Evolutionary conservation across 73 alveolate genomes (phyloP).

Genomic region (Blepharisma japonicum): DNA sequence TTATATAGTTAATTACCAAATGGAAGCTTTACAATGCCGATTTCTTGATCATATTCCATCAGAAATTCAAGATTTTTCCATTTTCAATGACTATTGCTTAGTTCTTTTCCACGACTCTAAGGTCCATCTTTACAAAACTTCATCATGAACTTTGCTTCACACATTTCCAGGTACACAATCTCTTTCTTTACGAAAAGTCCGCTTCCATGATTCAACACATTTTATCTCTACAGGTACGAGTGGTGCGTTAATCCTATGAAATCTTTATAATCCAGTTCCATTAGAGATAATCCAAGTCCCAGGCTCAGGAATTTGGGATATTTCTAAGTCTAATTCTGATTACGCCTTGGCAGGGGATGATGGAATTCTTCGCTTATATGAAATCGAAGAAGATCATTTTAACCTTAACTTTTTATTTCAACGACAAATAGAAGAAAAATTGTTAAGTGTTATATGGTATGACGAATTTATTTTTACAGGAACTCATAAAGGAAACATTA

Average conservation of each 20-base stretch:
- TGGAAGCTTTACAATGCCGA: slow-evolving; percentile 16
- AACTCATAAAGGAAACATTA: background rate
- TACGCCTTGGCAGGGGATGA: slow-evolving; percentile 4
- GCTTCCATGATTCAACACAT: background rate
- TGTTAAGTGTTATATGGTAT: background rate
- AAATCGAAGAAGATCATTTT: background rate
- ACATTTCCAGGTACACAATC: background rate
- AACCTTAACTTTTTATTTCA: background rate
- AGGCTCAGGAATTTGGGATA: slow-evolving; percentile 22
- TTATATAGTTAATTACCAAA: background rate
- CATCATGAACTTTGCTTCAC: background rate
- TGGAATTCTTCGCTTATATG: slow-evolving; percentile 8
- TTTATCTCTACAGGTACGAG: background rate
- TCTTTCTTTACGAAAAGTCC: background rate
- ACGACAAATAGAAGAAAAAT: background rate
- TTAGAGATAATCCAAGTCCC: background rate
- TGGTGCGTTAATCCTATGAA: background rate
- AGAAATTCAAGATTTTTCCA: slow-evolving; percentile 4
- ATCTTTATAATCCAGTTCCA: background rate
- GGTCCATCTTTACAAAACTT: background rate
- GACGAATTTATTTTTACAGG: background rate
- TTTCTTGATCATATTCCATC: slow-evolving; percentile 18
- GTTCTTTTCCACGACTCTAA: background rate
- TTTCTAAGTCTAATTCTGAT: background rate
- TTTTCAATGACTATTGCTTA: background rate